Evolutionary conservation across 1,139 yeast species (phyloP).

Genomic region (Scheffersomyces parashehatae): DNA sequence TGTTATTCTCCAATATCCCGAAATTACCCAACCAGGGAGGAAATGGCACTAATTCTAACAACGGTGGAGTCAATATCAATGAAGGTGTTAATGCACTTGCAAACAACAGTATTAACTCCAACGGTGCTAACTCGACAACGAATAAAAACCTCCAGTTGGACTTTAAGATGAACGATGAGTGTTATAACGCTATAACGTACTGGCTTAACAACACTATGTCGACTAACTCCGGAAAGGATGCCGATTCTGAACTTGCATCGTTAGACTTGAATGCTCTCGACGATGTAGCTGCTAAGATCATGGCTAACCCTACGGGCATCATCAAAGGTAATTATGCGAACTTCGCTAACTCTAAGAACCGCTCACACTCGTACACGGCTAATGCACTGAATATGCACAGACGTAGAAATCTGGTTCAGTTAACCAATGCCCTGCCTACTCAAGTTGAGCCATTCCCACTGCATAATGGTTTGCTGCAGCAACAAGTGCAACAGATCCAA

Average conservation of each 20-base stretch:
- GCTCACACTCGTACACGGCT: constrained; percentile 13
- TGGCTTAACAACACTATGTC: constrained; percentile 31
- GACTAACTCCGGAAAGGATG: neutral
- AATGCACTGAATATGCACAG: constrained; percentile 9
- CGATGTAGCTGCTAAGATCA: constrained; percentile 10
- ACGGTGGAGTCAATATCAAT: neutral
- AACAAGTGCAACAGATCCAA: constrained; percentile 2
- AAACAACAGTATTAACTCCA: neutral
- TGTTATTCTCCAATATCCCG: constrained; percentile 7
- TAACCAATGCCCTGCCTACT: constrained; percentile 5
- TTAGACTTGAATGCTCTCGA: constrained; percentile 1
- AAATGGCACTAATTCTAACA: constrained; percentile 3
- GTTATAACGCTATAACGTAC: constrained; percentile 39
- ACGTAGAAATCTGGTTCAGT: constrained; percentile 12
- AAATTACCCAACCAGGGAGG: constrained; percentile 12
- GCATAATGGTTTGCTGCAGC: neutral
- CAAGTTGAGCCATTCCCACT: neutral
- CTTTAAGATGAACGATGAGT: constrained; percentile 42
- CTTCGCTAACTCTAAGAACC: constrained; percentile 6
- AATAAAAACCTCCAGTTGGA: constrained; percentile 16
- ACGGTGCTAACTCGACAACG: constrained; percentile 2
- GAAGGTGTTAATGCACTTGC: neutral
- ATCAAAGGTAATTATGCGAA: constrained; percentile 8
- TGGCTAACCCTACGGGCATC: constrained; percentile 13
- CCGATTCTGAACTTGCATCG: neutral